Evolutionary conservation across 2,329 filamentous ascomycete species (phyloP).

Genomic region (Diaporthe helianthi): DNA sequence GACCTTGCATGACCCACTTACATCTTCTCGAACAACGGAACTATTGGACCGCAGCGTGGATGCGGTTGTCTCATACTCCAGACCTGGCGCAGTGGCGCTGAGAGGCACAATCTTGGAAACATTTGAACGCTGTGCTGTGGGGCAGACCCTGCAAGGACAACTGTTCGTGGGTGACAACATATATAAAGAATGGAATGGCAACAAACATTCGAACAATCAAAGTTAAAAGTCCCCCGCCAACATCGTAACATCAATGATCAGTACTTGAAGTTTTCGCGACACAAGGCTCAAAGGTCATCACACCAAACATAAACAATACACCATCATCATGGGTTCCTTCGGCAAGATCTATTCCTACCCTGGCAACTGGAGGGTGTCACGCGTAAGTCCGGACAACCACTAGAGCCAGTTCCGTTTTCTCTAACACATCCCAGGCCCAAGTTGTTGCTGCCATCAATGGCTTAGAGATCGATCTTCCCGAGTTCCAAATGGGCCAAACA

Average conservation of each 20-base stretch:
- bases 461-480: constrained; percentile 45
- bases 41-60: constrained; percentile 16
- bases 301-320: neutral
- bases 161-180: constrained; percentile 7
- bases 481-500: constrained; percentile 50
- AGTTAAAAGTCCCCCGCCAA: neutral
- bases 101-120: neutral
- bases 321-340: constrained; percentile 47
- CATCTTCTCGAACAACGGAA: neutral
- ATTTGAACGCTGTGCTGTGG: neutral
- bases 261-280: neutral
- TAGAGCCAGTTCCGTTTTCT: constrained; percentile 23
- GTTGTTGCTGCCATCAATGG: constrained; percentile 49
- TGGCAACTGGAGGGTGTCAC: constrained; percentile 46
- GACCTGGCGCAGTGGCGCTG: too few species aligned
- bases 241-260: constrained; percentile 4
- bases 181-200: constrained; percentile 17
- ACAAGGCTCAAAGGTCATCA: neutral
- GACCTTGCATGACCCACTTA: constrained; percentile 19
- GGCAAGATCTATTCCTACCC: constrained; percentile 49
- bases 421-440: constrained; percentile 41
- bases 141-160: neutral
- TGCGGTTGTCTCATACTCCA: too few species aligned
- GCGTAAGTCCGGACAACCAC: constrained; percentile 43
- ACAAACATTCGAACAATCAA: constrained; percentile 4